Evolutionary conservation across 257 asterid species (phyloP), one percentile per base, ranked within the genome.

Genomic region (Capsicum pubescens): DNA sequence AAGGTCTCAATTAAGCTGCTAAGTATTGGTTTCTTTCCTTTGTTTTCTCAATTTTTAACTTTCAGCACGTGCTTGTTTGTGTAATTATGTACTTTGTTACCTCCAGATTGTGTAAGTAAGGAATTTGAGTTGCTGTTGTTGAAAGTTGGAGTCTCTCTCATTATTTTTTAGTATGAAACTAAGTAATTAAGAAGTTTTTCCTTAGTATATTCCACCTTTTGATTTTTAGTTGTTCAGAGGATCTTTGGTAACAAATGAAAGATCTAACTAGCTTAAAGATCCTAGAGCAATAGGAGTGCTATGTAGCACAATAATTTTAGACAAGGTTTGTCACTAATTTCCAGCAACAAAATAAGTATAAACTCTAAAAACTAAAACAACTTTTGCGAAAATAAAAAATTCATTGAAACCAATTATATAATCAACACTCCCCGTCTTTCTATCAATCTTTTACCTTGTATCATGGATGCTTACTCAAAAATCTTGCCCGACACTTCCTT

Each of bases 31-130:
- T 39, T 39, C 42, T 39, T 39, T 39, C 5, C 42, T 39, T 39
- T 39, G 42, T 0, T 80, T 57, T 60, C 46, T 2, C 26, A 15
- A 55, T 19, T 50, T 32, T 19, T 26, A 17, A 36, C 39, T 9
- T 63, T 21, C 39, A 63, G 39, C 11, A 11, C 26, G 14, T 61
- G 12, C 7, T 4, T 36, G 7, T 6, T 54, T 10, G 5, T 17
- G 58, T 76, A 58, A 21, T 35, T 81, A 56, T 21, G 11, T 83
- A 46, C 39, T 82, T 48, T 44, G 48, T 72, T 55, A 19, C 35
- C 60, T 79, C 50, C 55, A 66, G 19, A 21, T 84, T 66, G 72
- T 17, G 7, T 66, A 66, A 64, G 16, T 10, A 64, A 19, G 72
- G 72, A 32, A 12, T 32, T 12, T 32, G 46, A 66, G 72, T 46